Evolutionary conservation across 2,329 filamentous ascomycete genomes (phyloP).

Genomic region (Fusarium robinianum): DNA sequence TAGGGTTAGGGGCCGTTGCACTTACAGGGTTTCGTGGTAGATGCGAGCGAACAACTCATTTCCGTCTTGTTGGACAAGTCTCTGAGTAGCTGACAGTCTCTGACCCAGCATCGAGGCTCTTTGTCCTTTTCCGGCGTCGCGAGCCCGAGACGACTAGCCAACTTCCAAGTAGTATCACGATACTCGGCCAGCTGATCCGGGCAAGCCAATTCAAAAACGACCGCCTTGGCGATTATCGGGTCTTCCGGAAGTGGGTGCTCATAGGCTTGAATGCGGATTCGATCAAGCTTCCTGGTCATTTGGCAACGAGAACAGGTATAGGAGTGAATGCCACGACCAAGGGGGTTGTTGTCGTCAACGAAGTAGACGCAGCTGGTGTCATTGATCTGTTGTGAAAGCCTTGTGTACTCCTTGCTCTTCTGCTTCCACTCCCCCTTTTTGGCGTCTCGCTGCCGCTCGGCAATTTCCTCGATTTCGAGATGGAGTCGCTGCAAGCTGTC

Average conservation of each 20-base stretch:
- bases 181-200: conserved; percentile 44
- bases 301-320: conserved; percentile 44
- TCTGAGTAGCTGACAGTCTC: conserved; percentile 31
- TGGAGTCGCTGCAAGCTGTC: conserved; percentile 23
- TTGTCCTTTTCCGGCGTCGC: conserved; percentile 18
- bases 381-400: conserved; percentile 39
- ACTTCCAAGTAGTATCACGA: conserved; percentile 48
- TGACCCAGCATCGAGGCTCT: conserved; percentile 31
- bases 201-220: conserved; percentile 48
- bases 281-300: conserved; percentile 33
- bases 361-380: conserved; percentile 40
- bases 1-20: not conserved
- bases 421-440: conserved; percentile 43
- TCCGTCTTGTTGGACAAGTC: conserved; percentile 15
- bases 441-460: conserved; percentile 13
- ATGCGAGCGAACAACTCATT: conserved; percentile 35
- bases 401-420: conserved; percentile 39
- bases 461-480: conserved; percentile 30
- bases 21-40: conserved; percentile 40
- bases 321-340: conserved; percentile 29
- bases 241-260: conserved; percentile 48
- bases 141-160: conserved; percentile 41
- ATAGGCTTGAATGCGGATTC: conserved; percentile 44
- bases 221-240: conserved; percentile 37
- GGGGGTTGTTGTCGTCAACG: conserved; percentile 23